phyloP scores from a whole-genome alignment of 2,329 filamentous ascomycete species.

The Teratosphaeria nubilosa region DNA sequence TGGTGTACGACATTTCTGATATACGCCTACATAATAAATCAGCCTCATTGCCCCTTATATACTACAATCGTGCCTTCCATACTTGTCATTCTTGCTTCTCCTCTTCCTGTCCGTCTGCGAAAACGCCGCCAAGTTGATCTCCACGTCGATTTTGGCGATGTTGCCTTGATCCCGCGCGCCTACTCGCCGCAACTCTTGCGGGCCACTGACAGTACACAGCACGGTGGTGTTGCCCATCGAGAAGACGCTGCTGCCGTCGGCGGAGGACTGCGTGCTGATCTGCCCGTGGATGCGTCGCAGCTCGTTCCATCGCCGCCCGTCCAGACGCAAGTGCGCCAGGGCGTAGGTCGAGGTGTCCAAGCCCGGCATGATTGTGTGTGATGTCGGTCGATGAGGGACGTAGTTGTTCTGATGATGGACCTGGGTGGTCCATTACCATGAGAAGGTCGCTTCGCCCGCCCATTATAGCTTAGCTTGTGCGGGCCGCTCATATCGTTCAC shows the following conservation, averaged over 20 bases:
- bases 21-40: constrained; percentile 49
- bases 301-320: constrained; percentile 92
- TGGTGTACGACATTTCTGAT: constrained; percentile 68
- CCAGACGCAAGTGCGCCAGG: constrained; percentile 58
- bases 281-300: constrained; percentile 79
- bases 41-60: neutral
- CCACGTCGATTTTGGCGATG: constrained; percentile 64
- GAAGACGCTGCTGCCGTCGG: constrained; percentile 86
- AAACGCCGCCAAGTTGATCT: constrained; percentile 79
- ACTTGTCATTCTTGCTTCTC: constrained; percentile 65
- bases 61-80: neutral
- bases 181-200: constrained; percentile 55
- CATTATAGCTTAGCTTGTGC: no score
- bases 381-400: constrained; percentile 9
- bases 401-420: neutral
- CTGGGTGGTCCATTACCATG: no score
- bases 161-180: constrained; percentile 33
- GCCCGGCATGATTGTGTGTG: neutral
- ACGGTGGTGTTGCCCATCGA: constrained; percentile 98
- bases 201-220: constrained; percentile 83
- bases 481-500: no score
- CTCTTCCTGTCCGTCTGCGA: constrained; percentile 76
- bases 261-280: constrained; percentile 83
- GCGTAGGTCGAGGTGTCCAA: constrained; percentile 90
- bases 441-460: no score